Base-by-base conservation (phyloP, 371 early-diverging fungal species). In the Dinochytrium kinnereticum region DNA sequence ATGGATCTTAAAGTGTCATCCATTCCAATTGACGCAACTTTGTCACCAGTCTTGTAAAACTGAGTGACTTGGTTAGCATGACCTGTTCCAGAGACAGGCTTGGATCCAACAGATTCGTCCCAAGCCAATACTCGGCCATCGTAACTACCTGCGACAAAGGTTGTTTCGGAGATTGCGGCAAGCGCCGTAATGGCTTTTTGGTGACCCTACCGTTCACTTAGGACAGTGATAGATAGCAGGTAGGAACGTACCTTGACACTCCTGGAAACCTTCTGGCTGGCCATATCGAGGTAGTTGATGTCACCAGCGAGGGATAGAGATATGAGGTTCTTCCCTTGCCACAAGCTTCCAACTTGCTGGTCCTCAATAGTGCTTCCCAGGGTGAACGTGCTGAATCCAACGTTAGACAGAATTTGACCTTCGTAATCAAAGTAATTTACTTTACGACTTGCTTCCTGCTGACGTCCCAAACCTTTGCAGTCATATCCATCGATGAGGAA, bases 331-430 rank as follows among this genome's bases (percentile, higher is more conserved):
- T 90, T 83, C 33, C 89, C 91, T 53, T 87, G 88, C 97, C 97
- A 97, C 77, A 96, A 79, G 68, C 90, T 92, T 64, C 98, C 98
- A n/a, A 98, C 92, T 83, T 98, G 98, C 82, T 96, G 97, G 71
- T 92, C 85, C 26, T 89, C 90, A 31, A 89, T 64, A 69, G 72
- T 17, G 1, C 68, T 75, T 37, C 82, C 78, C 21, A 85, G 79
- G 21, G 5, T 50, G 73, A 81, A 76, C 21, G 82, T 85, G 33
- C 70, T 71, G 73, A 39, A n/a, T n/a, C n/a, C n/a, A n/a, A 15
- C 30, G 50, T 33, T 69, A 64, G 38, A n/a, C 1, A 65, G 37
- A 5, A 34, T 64, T 26, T 10, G 49, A n/a, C n/a, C 21, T 44
- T 44, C 21, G 7, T 7, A 10, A 10, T 55, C 10, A 31, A 24